Conservation (phyloP, 2,329 filamentous ascomycete species). For the Microcyclosporella mali region DNA sequence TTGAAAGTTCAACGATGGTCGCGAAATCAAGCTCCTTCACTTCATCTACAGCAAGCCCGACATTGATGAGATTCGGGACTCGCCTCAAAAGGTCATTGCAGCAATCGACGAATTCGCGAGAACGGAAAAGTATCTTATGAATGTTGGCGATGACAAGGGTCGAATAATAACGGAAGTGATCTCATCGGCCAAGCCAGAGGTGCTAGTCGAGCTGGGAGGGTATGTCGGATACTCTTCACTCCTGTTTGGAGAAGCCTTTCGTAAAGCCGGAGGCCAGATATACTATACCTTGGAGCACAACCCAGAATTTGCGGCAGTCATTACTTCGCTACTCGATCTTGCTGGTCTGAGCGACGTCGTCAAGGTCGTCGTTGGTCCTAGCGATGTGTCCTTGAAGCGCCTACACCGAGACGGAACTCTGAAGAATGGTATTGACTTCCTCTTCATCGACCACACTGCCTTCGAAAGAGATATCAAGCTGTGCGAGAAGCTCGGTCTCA, state of each 20-base stretch:
- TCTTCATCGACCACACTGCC: constrained; percentile 73
- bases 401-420: constrained; percentile 51
- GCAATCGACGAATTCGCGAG: constrained; percentile 32
- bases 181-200: constrained; percentile 24
- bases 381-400: constrained; percentile 57
- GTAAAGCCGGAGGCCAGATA: constrained; percentile 54
- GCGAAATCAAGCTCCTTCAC: constrained; percentile 65
- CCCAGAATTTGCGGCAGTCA: constrained; percentile 65
- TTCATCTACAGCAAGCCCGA: constrained; percentile 59
- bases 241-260: constrained; percentile 62
- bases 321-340: constrained; percentile 60
- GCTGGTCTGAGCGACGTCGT: constrained; percentile 66
- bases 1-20: constrained; percentile 53
- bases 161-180: constrained; percentile 21
- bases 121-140: constrained; percentile 30
- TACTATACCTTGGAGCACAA: constrained; percentile 69
- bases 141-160: constrained; percentile 29
- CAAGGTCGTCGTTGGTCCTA: constrained; percentile 62
- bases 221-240: constrained; percentile 78
- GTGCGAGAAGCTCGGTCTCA: constrained; percentile 61
- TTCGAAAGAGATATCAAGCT: constrained; percentile 70
- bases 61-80: constrained; percentile 43
- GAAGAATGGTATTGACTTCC: constrained; percentile 53
- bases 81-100: constrained; percentile 1
- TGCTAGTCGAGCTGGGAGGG: constrained; percentile 59